A percentile compares a stretch with the other conserved stretches of the same genome.
Evolutionary conservation across 495 filamentous ascomycete species (phyloP).

Genomic region (Usnea hakonensis): DNA sequence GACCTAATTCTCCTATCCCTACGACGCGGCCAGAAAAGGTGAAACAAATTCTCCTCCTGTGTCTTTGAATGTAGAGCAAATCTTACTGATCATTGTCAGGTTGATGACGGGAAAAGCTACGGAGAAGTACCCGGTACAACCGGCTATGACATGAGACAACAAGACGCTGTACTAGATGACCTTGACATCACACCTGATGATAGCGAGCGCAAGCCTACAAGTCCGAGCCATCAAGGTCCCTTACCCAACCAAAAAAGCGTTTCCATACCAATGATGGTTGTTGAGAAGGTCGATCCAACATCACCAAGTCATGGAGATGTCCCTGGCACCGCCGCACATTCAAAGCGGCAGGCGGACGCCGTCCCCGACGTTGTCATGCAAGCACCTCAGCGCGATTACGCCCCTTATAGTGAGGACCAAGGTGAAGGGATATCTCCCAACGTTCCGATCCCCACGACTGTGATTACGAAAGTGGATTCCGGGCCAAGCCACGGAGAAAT

Average conservation of each 20-base stretch:
- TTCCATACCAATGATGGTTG: constrained; percentile 71
- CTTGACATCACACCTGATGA: constrained; percentile 55
- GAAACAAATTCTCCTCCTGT: not conserved
- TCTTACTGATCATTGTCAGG: constrained; percentile 11
- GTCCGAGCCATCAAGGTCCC: constrained; percentile 29
- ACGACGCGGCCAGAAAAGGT: constrained; percentile 53
- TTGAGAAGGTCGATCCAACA: constrained; percentile 67
- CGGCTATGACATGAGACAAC: constrained; percentile 48
- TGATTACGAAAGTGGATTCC: constrained; percentile 38
- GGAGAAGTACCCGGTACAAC: constrained; percentile 57
- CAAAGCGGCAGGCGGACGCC: constrained; percentile 71
- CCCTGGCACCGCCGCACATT: constrained; percentile 73
- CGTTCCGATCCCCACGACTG: constrained; percentile 39
- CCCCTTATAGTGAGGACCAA: constrained; percentile 20
- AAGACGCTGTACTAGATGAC: constrained; percentile 61
- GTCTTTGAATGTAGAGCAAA: not conserved
- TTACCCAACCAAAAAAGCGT: constrained; percentile 45
- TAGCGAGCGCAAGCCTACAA: constrained; percentile 41
- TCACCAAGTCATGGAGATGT: constrained; percentile 74
- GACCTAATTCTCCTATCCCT: constrained; percentile 48
- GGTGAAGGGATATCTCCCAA: constrained; percentile 19
- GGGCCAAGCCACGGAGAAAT: constrained; percentile 31
- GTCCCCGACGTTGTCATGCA: constrained; percentile 61
- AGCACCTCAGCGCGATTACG: constrained; percentile 28
- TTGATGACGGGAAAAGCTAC: constrained; percentile 49